Evolutionary conservation across 805 yeast genomes (phyloP).

Genomic region (Cyberlindnera samutprakarnensis): DNA sequence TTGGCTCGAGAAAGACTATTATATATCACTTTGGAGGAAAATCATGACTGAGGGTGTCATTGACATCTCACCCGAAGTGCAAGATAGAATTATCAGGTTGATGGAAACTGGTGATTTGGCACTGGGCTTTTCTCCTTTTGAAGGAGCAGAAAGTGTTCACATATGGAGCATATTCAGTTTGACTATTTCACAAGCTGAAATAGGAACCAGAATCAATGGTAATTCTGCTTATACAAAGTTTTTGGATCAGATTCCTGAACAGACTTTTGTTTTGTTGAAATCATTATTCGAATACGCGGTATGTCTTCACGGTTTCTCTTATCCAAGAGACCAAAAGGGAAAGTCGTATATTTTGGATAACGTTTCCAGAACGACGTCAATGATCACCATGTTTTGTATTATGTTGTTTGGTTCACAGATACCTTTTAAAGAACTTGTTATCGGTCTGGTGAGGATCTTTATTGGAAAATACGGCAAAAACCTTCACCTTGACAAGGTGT

Average conservation of each 20-base stretch:
- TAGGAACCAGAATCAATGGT: slow-evolving; percentile 44
- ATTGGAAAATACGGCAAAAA: no score
- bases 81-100: neutral
- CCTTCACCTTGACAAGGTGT: no score
- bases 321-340: no score
- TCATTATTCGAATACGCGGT: slow-evolving; percentile 19
- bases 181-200: slow-evolving; percentile 47
- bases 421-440: no score
- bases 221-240: slow-evolving; percentile 25
- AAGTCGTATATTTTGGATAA: no score
- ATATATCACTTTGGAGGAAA: neutral
- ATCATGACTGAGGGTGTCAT: neutral
- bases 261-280: slow-evolving; percentile 30
- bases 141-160: slow-evolving; percentile 33
- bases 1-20: neutral
- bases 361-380: no score
- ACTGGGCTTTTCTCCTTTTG: no score
- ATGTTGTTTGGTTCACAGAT: no score
- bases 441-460: no score
- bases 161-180: slow-evolving; percentile 1
- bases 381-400: no score
- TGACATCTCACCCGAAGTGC: neutral
- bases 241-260: slow-evolving; percentile 28
- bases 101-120: neutral
- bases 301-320: slow-evolving; percentile 1